Base-by-base conservation (phyloP, 2,329 filamentous ascomycete species). In the Emergomyces orientalis region DNA sequence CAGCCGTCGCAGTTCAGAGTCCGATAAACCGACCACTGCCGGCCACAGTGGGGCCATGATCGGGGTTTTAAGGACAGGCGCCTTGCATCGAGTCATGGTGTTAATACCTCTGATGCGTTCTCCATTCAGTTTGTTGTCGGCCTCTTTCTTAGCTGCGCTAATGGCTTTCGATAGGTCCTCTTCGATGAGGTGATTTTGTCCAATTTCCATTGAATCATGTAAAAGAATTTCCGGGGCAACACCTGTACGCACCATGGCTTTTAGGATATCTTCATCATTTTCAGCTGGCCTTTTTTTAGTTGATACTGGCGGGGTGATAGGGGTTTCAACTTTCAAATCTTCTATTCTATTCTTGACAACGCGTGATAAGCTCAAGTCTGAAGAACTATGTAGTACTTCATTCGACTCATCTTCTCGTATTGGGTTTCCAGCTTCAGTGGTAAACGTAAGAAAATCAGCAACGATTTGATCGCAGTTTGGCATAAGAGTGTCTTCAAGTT, bases 1-100 rank as follows among this genome's bases (percentile, higher is more conserved):
- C 13, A 59, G 17, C 1, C 8, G 9, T 17, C 32, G n/a, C 39
- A 47, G 7, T 22, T 47, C 57, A 22, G 57, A 6, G 8, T 45
- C 19, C 8, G 57, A 37, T 34, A 49, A 14, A 7, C 19, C 25
- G 5, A 6, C 9, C 14, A 39, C 13, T 84, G 66, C 2, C 72
- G 75, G 66, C 84, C 84, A 86, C 0, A 81, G 82, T 3, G 79
- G 71, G 7, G 69, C 64, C 13, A 77, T 74, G 19, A 72, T 65
- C 0, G 74, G 71, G 43, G 79, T 76, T 34, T 80, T 78, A 64
- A 85, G 69, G 0, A 71, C 34, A 0, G 82, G 82, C 4, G 84
- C 75, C n/a, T 76, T 67, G 0, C 83, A 76, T 47, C 82, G 76
- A 59, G 75, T 73, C 3, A 75, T 80, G 0, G 80, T 66, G 64